phyloP scores from a whole-genome alignment of 495 filamentous ascomycete species.

The Amphirosellinia nigrospora region DNA sequence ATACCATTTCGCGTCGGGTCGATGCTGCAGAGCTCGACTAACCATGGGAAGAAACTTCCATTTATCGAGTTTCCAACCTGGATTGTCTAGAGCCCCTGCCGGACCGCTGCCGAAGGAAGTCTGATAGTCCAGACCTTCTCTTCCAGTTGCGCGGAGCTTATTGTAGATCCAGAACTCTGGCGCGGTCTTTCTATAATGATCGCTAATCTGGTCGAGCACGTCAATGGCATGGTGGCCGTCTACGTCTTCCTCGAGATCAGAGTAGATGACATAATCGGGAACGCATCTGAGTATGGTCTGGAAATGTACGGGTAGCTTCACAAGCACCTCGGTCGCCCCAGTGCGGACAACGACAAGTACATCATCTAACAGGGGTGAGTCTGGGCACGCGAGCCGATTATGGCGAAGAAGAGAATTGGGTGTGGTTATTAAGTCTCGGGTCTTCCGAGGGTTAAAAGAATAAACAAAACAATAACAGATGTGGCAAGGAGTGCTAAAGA shows the following conservation, averaged over 20 bases:
- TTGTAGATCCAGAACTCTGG: constrained; percentile 21
- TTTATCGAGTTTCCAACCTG: constrained; percentile 21
- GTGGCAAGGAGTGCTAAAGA: neutral
- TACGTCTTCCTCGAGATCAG: constrained; percentile 16
- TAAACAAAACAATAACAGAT: neutral
- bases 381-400: constrained; percentile 11
- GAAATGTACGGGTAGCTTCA: constrained; percentile 16
- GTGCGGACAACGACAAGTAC: constrained; percentile 22
- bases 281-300: neutral
- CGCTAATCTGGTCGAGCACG: constrained; percentile 3
- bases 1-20: constrained; percentile 18
- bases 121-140: constrained; percentile 14
- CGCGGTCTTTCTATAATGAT: neutral
- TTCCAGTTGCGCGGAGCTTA: neutral
- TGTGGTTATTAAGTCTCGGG: neutral
- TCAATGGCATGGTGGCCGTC: constrained; percentile 17
- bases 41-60: constrained; percentile 23
- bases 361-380: neutral
- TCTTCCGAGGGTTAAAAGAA: neutral
- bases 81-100: constrained; percentile 12
- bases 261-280: constrained; percentile 22
- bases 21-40: constrained; percentile 1
- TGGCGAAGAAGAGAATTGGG: neutral
- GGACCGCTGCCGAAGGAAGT: constrained; percentile 19
- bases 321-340: constrained; percentile 17